These are phyloP conservation scores for Ophiostoma australiae DNA, from an alignment of 2,329 filamentous ascomycete genomes.

Conservation along the genomic window DNA sequence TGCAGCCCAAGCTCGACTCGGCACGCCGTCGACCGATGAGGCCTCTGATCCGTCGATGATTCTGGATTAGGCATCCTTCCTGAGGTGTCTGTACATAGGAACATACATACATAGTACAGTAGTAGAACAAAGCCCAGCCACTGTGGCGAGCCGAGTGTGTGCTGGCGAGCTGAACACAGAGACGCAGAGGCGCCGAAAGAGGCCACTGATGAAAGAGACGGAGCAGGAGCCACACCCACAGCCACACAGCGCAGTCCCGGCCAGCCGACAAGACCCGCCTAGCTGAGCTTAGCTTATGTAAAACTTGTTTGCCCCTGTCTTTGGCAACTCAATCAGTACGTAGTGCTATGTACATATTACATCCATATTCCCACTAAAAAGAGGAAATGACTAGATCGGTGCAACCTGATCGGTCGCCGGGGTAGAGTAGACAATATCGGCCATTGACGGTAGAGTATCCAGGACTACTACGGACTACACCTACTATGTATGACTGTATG, in stretches of 20 bases:
- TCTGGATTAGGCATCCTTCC: too few species aligned
- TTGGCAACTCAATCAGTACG: too few species aligned
- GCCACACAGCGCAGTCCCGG: too few species aligned
- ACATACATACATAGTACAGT: too few species aligned
- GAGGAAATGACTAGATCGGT: not conserved
- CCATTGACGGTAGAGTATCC: too few species aligned
- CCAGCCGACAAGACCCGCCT: conserved; percentile 10
- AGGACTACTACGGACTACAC: not conserved
- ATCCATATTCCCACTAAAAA: not conserved
- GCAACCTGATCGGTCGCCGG: not conserved
- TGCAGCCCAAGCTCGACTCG: too few species aligned
- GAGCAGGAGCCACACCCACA: not conserved
- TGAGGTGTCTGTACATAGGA: too few species aligned
- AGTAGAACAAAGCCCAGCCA: not conserved
- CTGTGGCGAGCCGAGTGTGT: conserved; percentile 18
- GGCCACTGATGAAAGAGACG: not conserved
- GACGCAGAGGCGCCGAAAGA: not conserved
- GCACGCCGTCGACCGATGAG: not conserved
- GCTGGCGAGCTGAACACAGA: conserved; percentile 24
- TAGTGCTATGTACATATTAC: not conserved
- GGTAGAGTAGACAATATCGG: not conserved
- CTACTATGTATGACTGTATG: not conserved
- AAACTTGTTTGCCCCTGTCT: not conserved
- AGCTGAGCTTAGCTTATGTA: conserved; percentile 18
- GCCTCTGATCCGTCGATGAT: not conserved